Percentiles rank a stretch among this genome's conserved stretches.
phyloP scores from a whole-genome alignment of 805 yeast genomes.

The Monosporozyma aerobia region DNA sequence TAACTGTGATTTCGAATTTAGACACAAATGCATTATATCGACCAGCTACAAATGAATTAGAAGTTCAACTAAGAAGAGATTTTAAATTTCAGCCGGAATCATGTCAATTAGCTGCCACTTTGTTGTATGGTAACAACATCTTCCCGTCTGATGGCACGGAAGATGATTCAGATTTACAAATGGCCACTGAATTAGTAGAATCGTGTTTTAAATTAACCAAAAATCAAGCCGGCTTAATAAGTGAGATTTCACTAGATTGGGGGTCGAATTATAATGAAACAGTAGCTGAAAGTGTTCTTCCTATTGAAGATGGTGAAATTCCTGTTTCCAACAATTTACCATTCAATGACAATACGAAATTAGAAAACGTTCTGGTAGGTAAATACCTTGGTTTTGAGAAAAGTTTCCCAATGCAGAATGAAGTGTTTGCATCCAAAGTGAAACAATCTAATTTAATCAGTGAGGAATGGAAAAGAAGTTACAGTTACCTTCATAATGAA shows the following conservation, averaged over 20 bases:
- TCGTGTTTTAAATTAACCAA: conserved; percentile 42
- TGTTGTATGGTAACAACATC: conserved; percentile 33
- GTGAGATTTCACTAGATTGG: not conserved
- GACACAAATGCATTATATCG: conserved; percentile 8
- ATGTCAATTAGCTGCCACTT: conserved; percentile 48
- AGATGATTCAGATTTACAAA: conserved; percentile 26
- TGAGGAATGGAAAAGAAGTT: conserved; percentile 3
- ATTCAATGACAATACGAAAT: conserved; percentile 14
- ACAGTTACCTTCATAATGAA: conserved; percentile 4
- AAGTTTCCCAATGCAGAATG: conserved; percentile 4
- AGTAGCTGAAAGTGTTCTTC: not conserved
- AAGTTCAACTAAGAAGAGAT: conserved; percentile 21
- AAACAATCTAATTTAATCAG: conserved; percentile 1
- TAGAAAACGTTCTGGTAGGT: conserved; percentile 16
- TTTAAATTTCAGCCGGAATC: conserved; percentile 36
- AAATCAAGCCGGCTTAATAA: conserved; percentile 23
- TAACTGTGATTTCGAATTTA: conserved; percentile 5
- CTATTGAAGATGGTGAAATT: conserved; percentile 9
- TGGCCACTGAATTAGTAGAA: conserved; percentile 37
- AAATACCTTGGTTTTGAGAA: conserved; percentile 10
- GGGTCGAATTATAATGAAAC: not conserved
- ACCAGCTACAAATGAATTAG: conserved; percentile 18
- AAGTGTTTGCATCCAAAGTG: not conserved
- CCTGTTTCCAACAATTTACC: conserved; percentile 5
- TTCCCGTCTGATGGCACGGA: not conserved